phyloP scores from a whole-genome alignment of 768 basidiomycete genomes.

The Naematelia aurantialba region DNA sequence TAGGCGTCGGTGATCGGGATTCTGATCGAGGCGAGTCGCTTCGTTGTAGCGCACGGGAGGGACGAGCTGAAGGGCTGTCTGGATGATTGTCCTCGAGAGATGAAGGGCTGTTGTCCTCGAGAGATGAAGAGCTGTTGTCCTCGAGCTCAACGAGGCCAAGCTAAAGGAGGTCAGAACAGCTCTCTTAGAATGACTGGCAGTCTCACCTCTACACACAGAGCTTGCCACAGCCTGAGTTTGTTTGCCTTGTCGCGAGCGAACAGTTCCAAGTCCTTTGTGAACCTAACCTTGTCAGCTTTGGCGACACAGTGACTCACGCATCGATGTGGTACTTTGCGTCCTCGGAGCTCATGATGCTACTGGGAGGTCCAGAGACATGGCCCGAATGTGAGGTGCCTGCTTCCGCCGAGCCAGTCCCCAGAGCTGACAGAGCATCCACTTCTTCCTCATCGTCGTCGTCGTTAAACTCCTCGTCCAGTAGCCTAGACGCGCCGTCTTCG shows the following conservation, averaged over 20 bases:
- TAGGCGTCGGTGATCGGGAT: not conserved
- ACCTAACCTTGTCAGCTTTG: slow-evolving; percentile 8
- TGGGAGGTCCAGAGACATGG: not conserved
- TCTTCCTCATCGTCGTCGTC: slow-evolving; percentile 9
- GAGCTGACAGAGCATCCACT: slow-evolving; percentile 2
- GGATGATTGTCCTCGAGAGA: too few relatives aligned
- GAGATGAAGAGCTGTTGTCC: too few relatives aligned
- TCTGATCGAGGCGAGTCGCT: slow-evolving; percentile 9
- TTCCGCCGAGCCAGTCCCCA: not conserved
- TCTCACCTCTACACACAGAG: slow-evolving; percentile 39
- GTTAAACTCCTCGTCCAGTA: slow-evolving; percentile 7
- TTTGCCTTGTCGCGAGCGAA: slow-evolving; percentile 29
- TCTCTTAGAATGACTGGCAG: too few relatives aligned
- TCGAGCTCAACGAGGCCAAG: slow-evolving; percentile 31
- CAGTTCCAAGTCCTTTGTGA: slow-evolving; percentile 23
- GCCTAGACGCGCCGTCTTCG: slow-evolving; percentile 7
- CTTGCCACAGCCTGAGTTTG: slow-evolving; percentile 43
- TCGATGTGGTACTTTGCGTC: slow-evolving; percentile 37
- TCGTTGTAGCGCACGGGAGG: too few relatives aligned
- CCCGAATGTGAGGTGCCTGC: too few relatives aligned
- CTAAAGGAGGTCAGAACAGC: slow-evolving; percentile 11
- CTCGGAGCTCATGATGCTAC: slow-evolving; percentile 25
- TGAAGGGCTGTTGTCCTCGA: too few relatives aligned
- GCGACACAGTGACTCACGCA: slow-evolving; percentile 21
- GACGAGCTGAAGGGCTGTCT: too few relatives aligned